Percentiles rank a stretch among this genome's conserved stretches.
Conservation (phyloP, 768 basidiomycete species). For the Pulveroboletus frians region DNA sequence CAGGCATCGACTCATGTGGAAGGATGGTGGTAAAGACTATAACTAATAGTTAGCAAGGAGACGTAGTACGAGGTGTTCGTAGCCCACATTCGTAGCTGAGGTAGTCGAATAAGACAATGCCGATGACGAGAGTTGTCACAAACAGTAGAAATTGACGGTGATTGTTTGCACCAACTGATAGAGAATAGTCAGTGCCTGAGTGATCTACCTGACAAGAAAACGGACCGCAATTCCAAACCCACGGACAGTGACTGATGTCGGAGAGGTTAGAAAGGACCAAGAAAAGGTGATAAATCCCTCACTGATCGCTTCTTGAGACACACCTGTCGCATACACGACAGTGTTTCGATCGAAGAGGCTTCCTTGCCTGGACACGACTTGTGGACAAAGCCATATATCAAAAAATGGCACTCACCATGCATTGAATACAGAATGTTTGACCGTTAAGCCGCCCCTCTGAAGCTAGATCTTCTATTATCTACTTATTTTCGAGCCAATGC, state of each 20-base stretch:
- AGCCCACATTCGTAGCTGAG: conserved; percentile 76
- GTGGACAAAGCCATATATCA: neutral
- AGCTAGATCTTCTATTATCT: conserved; percentile 90
- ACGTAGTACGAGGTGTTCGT: neutral
- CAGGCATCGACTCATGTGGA: neutral
- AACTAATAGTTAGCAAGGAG: neutral
- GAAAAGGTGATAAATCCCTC: conserved; percentile 27
- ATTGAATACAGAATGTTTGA: conserved; percentile 93
- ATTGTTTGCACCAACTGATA: conserved; percentile 80
- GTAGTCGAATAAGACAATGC: conserved; percentile 77
- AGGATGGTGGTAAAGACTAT: conserved; percentile 53
- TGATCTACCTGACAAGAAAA: conserved; percentile 5
- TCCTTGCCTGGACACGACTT: conserved; percentile 52
- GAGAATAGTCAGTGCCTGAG: conserved; percentile 5
- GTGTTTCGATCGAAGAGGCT: conserved; percentile 92
- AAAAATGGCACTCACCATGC: conserved; percentile 59
- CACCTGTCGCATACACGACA: conserved; percentile 91
- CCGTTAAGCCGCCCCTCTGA: conserved; percentile 87
- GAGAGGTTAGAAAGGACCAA: conserved; percentile 1
- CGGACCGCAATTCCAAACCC: conserved; percentile 98
- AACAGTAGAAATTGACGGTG: conserved; percentile 97
- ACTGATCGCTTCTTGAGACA: conserved; percentile 91
- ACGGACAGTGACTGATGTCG: conserved; percentile 81
- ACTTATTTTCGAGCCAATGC: neutral
- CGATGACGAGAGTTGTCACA: conserved; percentile 76